These are phyloP conservation scores for Coelastrella sp. DNA, from an alignment of 139 green algal genomes.

Conservation along the genomic window DNA sequence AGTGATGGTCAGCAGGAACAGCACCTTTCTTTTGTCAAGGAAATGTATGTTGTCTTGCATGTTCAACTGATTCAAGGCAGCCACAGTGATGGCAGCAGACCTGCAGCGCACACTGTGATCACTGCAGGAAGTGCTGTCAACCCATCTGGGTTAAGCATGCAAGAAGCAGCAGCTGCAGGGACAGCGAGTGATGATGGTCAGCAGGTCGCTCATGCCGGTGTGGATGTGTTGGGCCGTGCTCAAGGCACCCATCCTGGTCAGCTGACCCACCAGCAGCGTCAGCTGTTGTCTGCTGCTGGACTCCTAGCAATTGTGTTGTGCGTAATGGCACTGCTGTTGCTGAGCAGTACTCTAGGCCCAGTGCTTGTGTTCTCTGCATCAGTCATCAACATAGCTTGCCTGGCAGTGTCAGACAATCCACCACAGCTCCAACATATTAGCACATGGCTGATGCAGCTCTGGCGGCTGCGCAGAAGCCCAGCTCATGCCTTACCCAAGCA, in stretches of 20 bases:
- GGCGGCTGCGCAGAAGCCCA: neutral
- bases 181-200: neutral
- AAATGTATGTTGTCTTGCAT: constrained; percentile 37
- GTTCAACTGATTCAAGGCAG: constrained; percentile 28
- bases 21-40: neutral
- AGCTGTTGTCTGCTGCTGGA: neutral
- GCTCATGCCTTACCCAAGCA: no score
- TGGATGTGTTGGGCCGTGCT: neutral
- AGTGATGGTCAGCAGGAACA: neutral
- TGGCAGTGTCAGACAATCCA: neutral
- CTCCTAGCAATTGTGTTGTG: constrained; percentile 10
- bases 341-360: neutral
- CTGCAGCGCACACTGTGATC: neutral
- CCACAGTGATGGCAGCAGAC: neutral
- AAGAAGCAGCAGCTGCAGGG: neutral
- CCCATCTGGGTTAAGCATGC: neutral
- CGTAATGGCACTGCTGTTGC: neutral
- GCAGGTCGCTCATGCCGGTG: neutral
- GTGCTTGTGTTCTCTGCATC: neutral
- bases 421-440: neutral
- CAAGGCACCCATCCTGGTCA: no score
- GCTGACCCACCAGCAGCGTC: neutral
- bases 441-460: neutral
- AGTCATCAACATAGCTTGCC: neutral
- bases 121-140: neutral